Percentiles rank a stretch among this genome's conserved stretches.
These are phyloP conservation scores for Paramecium octaurelia DNA, from an alignment of 73 alveolate genomes.

Conservation along the genomic window DNA sequence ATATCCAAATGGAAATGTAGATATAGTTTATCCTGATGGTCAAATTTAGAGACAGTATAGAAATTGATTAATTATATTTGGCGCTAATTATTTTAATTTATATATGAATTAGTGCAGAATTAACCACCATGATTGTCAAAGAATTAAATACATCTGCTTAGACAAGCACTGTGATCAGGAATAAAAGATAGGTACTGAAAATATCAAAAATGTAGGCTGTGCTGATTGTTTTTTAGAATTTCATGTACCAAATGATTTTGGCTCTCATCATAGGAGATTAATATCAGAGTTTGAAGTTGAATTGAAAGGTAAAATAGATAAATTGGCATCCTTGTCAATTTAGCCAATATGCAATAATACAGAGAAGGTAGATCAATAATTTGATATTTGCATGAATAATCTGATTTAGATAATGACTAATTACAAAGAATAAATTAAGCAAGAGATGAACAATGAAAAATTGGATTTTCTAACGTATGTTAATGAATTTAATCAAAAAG, in stretches of 20 bases:
- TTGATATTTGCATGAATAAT: not conserved
- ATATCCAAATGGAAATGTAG: constrained; percentile 58
- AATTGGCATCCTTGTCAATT: not conserved
- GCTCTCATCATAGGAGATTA: not conserved
- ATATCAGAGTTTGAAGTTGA: not conserved
- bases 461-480: not conserved
- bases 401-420: not conserved
- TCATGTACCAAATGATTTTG: not conserved
- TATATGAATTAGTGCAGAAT: constrained; percentile 23
- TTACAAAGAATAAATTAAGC: not conserved
- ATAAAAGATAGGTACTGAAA: not conserved
- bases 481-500: not conserved
- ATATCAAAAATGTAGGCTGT: not conserved
- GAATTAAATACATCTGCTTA: not conserved
- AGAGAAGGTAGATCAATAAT: not conserved
- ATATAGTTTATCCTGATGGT: constrained; percentile 44
- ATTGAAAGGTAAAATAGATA: not conserved
- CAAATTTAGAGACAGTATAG: not conserved
- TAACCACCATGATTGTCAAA: not conserved
- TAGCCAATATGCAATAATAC: not conserved
- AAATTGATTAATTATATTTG: not conserved
- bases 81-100: not conserved
- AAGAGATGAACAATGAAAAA: not conserved
- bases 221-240: constrained; percentile 42
- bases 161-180: not conserved